Evolutionary conservation across 2,329 filamentous ascomycete genomes (phyloP).

Genomic region (Penicillium olsonii): DNA sequence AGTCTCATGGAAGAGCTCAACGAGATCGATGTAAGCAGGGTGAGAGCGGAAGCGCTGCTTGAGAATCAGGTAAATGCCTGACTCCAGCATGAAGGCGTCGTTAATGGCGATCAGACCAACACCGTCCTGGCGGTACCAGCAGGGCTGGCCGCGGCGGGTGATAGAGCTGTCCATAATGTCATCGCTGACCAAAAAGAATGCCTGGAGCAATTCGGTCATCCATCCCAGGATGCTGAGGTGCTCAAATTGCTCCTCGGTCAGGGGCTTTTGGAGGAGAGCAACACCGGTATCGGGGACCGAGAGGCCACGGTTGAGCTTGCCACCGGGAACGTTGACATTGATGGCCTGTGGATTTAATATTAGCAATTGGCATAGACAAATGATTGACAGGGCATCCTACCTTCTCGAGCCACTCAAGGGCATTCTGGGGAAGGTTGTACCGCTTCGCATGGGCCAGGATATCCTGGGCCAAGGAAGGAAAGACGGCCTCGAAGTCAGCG

Average conservation of each 20-base stretch:
- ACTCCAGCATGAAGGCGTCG: slow-evolving; percentile 94
- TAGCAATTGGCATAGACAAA: neutral
- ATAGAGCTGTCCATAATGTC: slow-evolving; percentile 98
- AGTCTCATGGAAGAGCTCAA: slow-evolving; percentile 96
- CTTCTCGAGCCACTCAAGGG: slow-evolving; percentile 82
- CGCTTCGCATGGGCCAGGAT: slow-evolving; percentile 74
- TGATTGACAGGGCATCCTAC: slow-evolving; percentile 46
- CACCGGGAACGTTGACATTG: slow-evolving; percentile 82
- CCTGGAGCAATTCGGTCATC: slow-evolving; percentile 97
- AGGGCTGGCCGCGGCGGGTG: slow-evolving; percentile 89
- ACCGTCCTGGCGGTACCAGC: slow-evolving; percentile 89
- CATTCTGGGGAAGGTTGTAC: slow-evolving; percentile 80
- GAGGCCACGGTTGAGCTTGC: slow-evolving; percentile 99
- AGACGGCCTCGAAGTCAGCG: slow-evolving; percentile 82
- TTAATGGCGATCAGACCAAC: slow-evolving; percentile 98
- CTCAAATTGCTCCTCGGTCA: slow-evolving; percentile 84
- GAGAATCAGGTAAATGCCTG: slow-evolving; percentile 83
- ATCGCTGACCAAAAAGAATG: slow-evolving; percentile 97
- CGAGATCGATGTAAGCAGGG: slow-evolving; percentile 81
- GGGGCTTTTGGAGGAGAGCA: slow-evolving; percentile 70
- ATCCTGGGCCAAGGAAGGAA: slow-evolving; percentile 80
- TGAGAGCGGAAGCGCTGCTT: slow-evolving; percentile 92
- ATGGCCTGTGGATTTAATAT: slow-evolving; percentile 62
- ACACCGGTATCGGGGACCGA: slow-evolving; percentile 91
- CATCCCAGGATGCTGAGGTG: slow-evolving; percentile 85